Evolutionary conservation across 345 rosid species (phyloP).

Genomic region (Microthlaspi erraticum): DNA sequence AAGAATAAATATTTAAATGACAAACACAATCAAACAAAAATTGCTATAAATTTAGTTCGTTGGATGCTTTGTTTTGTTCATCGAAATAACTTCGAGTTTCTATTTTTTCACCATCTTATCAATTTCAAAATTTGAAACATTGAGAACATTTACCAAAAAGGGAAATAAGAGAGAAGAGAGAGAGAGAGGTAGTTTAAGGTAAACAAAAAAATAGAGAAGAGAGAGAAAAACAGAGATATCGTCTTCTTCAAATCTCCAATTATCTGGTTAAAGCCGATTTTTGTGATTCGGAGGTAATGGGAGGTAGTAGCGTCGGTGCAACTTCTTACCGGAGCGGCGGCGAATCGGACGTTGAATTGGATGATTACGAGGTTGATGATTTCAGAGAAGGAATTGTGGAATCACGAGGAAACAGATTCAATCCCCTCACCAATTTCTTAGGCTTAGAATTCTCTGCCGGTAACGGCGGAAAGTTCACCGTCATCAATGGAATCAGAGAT

Average conservation of each 20-base stretch:
- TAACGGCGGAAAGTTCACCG: slow-evolving; percentile 44
- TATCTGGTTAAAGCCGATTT: background rate
- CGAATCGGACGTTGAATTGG: slow-evolving; percentile 32
- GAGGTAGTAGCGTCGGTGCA: slow-evolving; percentile 35
- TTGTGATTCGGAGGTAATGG: slow-evolving; percentile 6
- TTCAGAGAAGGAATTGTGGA: slow-evolving; percentile 28
- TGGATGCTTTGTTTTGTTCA: slow-evolving; percentile 18
- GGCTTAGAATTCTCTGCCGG: slow-evolving; percentile 35
- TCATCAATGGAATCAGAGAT: slow-evolving; percentile 59
- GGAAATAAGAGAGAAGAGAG: slow-evolving; percentile 13
- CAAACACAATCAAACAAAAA: background rate
- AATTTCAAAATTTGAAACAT: slow-evolving; percentile 8
- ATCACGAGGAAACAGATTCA: slow-evolving; percentile 30
- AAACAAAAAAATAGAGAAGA: background rate
- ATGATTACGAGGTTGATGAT: slow-evolving; percentile 45
- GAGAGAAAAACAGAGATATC: slow-evolving; percentile 17
- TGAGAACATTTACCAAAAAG: slow-evolving; percentile 32
- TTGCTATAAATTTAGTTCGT: slow-evolving; percentile 27
- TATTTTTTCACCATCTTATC: slow-evolving; percentile 15
- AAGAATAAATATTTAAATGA: background rate
- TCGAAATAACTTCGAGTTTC: slow-evolving; percentile 19
- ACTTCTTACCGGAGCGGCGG: slow-evolving; percentile 28
- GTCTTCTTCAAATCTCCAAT: slow-evolving; percentile 15
- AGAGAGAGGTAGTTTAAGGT: background rate
- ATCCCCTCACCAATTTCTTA: slow-evolving; percentile 33